These are phyloP conservation scores for Thielaviopsis ethacetica DNA, from an alignment of 2,329 filamentous ascomycete genomes.

Conservation along the genomic window DNA sequence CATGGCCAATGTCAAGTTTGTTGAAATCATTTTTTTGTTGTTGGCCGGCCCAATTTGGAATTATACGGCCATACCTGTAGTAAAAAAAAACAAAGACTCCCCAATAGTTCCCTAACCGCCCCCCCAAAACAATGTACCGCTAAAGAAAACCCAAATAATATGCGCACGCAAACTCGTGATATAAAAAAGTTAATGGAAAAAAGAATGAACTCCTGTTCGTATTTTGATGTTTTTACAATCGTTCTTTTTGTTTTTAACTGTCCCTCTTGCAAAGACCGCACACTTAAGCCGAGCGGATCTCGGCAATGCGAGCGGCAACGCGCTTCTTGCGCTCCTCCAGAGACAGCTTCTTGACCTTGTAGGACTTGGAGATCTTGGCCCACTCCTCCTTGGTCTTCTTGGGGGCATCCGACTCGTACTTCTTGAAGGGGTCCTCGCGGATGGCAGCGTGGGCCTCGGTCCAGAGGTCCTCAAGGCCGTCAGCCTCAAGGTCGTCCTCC, in stretches of 20 bases:
- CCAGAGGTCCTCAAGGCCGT: constrained; percentile 95
- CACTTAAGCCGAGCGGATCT: constrained; percentile 35
- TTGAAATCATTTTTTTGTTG: no score
- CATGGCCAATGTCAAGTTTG: no score
- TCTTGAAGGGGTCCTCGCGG: constrained; percentile 96
- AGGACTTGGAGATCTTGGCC: constrained; percentile 92
- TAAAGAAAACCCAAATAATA: background rate
- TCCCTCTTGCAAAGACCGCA: background rate
- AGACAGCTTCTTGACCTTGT: constrained; percentile 58
- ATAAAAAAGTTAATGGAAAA: background rate
- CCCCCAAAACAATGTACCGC: background rate
- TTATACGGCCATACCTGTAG: no score
- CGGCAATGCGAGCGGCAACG: constrained; percentile 82
- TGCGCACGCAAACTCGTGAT: background rate
- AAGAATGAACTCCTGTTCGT: background rate
- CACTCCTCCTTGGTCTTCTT: constrained; percentile 97
- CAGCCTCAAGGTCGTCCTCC: constrained; percentile 90
- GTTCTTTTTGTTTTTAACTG: background rate
- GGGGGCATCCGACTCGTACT: constrained; percentile 53
- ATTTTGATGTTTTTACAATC: background rate
- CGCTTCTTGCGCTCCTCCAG: constrained; percentile 69
- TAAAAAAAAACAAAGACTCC: no score
- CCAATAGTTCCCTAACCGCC: background rate
- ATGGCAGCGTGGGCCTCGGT: constrained; percentile 87
- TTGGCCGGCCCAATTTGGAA: no score